Base-by-base conservation (phyloP, 1,284 basidiomycete species). In the Cutaneotrichosporon cavernicola region DNA sequence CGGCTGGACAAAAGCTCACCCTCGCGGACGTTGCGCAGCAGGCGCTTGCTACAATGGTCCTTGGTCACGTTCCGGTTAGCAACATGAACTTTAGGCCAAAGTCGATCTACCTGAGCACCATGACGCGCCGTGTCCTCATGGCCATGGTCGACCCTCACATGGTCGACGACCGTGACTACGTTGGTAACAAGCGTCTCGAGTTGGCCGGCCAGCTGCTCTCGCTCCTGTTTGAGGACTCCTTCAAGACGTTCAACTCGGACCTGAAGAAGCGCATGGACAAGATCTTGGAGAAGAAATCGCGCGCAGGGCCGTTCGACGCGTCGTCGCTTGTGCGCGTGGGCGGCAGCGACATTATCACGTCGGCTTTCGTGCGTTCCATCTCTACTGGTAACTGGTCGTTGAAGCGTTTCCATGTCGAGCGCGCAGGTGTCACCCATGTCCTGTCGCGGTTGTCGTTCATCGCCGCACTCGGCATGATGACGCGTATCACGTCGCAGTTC, bases 331-430 rank as follows among this genome's bases (percentile, higher is more conserved):
- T 91, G 26, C 69, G 68, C 40, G 70, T 73, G 16, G 73, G 73
- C 30, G 82, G 82, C 59, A 60, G 60, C 53, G 95, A 99, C 75
- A 90, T 93, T 71, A 93, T 99, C 77, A 98, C 96, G 9, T 86
- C 91, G 7, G 97, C 97, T 34, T 98, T 99, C 73, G 90, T 95
- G 38, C 91, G 97, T 60, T 96, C 97, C 30, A 99, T 99, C 71
- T 97, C 96, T 11, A 99, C 97, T 0, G 97, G 97, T 8, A 99
- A 99, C 76, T 99, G 97, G 97, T 94, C 92, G 30, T 84, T 99
- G 62, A 99, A 99, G 81, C 91, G 97, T 66, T 99, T 99, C 87
- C 97, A 97, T 84, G 99, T 99, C 92, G 97, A 99, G 78, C 88
- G 97, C 50, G 97, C 97, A 0, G 97, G 97, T 62, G 94, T 99